Evolutionary conservation across 2,329 filamentous ascomycete species (phyloP).

Genomic region (Onygena corvina): DNA sequence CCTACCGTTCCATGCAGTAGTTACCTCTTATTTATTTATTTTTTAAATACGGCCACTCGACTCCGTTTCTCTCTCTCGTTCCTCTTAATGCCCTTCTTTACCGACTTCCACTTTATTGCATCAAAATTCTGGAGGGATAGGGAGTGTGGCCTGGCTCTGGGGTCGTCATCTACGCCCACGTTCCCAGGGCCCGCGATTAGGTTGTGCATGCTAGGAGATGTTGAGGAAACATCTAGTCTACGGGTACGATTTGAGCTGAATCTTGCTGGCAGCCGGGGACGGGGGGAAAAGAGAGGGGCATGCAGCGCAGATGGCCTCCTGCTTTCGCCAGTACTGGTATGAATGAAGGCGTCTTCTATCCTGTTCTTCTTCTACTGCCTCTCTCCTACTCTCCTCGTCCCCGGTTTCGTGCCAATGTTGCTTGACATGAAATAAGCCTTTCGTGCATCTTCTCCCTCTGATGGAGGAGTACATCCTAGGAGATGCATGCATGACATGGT

Average conservation of each 20-base stretch:
- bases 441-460: neutral
- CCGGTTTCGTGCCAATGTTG: neutral
- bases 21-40: neutral
- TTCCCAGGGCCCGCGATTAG: neutral
- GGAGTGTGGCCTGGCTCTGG: neutral
- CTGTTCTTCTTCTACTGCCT: neutral
- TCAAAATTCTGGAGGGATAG: neutral
- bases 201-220: neutral
- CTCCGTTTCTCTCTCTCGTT: neutral
- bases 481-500: slow-evolving; percentile 3
- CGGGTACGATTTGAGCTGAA: neutral
- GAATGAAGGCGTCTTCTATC: slow-evolving; percentile 4
- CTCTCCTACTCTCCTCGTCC: neutral
- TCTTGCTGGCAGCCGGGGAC: neutral
- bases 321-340: slow-evolving; percentile 15
- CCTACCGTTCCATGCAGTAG: neutral
- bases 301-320: slow-evolving; percentile 10
- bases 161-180: neutral
- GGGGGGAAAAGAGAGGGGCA: slow-evolving; percentile 1
- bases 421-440: slow-evolving; percentile 5
- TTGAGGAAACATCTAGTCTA: neutral
- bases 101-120: neutral
- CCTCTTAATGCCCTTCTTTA: neutral
- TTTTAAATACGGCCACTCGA: neutral
- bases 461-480: neutral